These are phyloP conservation scores for Xylariales sp. DNA, from an alignment of 2,329 filamentous ascomycete genomes.

Conservation along the genomic window DNA sequence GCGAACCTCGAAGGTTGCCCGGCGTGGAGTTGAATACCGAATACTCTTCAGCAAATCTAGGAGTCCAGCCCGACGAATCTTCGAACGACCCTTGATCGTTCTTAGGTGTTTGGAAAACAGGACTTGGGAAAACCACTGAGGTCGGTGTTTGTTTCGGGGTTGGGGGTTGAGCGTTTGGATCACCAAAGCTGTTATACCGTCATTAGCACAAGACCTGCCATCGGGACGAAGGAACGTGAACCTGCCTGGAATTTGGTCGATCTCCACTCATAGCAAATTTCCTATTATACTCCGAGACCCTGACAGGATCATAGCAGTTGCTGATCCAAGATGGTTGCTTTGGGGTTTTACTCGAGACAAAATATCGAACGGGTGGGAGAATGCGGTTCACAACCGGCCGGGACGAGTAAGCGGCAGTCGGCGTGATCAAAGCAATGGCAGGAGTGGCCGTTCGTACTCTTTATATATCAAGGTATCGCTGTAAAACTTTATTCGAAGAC, in stretches of 20 bases:
- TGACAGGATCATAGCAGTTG: conserved; percentile 9
- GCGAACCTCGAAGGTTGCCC: conserved; percentile 47
- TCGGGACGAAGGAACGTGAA: conserved; percentile 10
- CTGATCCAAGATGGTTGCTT: conserved; percentile 2
- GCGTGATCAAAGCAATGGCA: too few relatives aligned
- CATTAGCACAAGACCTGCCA: conserved; percentile 3
- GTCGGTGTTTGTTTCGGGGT: conserved; percentile 56
- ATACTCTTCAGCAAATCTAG: conserved; percentile 60
- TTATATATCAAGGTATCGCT: not conserved
- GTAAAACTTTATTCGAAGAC: conserved; percentile 4
- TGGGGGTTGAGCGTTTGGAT: conserved; percentile 56
- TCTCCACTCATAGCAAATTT: conserved; percentile 60
- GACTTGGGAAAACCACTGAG: conserved; percentile 47
- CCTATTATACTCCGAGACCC: conserved; percentile 9
- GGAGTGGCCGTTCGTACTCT: not conserved
- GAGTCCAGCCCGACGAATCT: conserved; percentile 51
- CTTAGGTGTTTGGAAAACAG: conserved; percentile 54
- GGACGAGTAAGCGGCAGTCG: too few relatives aligned
- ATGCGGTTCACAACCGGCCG: too few relatives aligned
- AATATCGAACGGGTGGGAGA: conserved; percentile 4
- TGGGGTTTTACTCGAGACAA: conserved; percentile 8
- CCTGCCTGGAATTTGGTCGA: conserved; percentile 51
- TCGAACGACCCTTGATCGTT: conserved; percentile 41
- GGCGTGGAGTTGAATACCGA: conserved; percentile 63
- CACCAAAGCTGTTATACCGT: conserved; percentile 48